Conservation (phyloP, 345 rosid species). For the Acer saccharum region DNA sequence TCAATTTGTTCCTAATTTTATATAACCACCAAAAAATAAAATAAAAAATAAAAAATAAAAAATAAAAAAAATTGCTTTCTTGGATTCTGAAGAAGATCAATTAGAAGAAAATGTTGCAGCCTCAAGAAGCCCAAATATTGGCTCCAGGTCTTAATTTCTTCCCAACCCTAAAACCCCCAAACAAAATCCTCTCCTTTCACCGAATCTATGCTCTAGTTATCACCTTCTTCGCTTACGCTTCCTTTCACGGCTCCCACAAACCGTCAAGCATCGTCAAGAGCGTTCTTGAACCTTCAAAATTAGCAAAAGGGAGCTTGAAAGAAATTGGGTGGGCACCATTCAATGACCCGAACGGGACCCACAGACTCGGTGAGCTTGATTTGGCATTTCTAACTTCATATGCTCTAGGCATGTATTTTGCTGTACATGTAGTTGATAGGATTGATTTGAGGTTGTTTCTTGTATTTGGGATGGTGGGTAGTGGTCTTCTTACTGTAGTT, state of each 20-base stretch:
- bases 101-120: slow-evolving; percentile 30
- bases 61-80: no score
- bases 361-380: slow-evolving; percentile 88
- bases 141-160: slow-evolving; percentile 58
- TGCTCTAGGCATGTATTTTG: slow-evolving; percentile 79
- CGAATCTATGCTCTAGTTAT: slow-evolving; percentile 51
- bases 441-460: slow-evolving; percentile 84
- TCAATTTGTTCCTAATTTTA: no score
- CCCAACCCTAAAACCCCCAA: slow-evolving; percentile 62
- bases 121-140: slow-evolving; percentile 27
- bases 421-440: slow-evolving; percentile 84
- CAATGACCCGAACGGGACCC: slow-evolving; percentile 63
- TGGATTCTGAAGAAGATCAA: no score
- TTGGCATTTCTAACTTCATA: slow-evolving; percentile 77
- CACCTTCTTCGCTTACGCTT: slow-evolving; percentile 83
- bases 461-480: slow-evolving; percentile 87
- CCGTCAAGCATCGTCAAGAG: slow-evolving; percentile 94
- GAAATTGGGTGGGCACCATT: slow-evolving; percentile 88
- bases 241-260: slow-evolving; percentile 95
- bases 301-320: slow-evolving; percentile 21
- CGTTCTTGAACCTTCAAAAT: slow-evolving; percentile 68
- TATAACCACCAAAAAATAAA: no score
- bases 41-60: no score
- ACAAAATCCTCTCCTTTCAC: slow-evolving; percentile 67
- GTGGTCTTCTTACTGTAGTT: slow-evolving; percentile 67